A percentile compares a stretch with the other conserved stretches of the same genome.
Conservation (phyloP, 2,329 filamentous ascomycete genomes). For the Didymella keratinophila region DNA sequence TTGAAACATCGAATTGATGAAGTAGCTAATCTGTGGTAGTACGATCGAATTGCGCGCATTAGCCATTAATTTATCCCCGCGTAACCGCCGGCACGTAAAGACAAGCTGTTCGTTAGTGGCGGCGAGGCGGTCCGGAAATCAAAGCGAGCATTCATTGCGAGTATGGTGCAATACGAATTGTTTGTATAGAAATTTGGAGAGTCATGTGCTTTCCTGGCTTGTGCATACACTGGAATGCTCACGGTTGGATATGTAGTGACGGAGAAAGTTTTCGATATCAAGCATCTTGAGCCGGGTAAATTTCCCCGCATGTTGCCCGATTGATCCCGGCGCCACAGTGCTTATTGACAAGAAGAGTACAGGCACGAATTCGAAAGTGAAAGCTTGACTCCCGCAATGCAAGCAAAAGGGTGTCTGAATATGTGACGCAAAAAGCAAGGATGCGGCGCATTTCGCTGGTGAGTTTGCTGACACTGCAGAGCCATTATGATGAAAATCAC, state of each 20-base stretch:
- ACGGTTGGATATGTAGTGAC: background rate
- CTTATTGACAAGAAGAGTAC: background rate
- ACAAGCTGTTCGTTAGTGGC: conserved; percentile 35
- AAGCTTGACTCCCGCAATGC: conserved; percentile 1
- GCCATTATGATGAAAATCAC: background rate
- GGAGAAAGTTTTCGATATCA: conserved; percentile 8
- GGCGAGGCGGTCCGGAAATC: conserved; percentile 44
- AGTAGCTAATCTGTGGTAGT: conserved; percentile 17
- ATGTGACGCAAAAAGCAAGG: background rate
- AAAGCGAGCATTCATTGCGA: background rate
- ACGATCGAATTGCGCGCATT: conserved; percentile 31
- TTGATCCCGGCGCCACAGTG: background rate
- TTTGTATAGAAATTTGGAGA: background rate
- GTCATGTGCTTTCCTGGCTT: background rate
- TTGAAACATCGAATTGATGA: conserved; percentile 30
- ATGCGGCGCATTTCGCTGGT: background rate
- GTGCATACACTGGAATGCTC: background rate
- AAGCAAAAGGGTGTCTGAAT: conserved; percentile 5
- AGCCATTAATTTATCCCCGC: conserved; percentile 47
- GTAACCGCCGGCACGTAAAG: conserved; percentile 37
- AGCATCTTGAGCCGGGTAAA: conserved; percentile 22
- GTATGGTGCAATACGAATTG: background rate
- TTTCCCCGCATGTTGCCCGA: conserved; percentile 10
- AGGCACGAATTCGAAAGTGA: background rate
- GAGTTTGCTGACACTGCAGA: background rate